Base-by-base conservation (phyloP, 169 alveolate genomes). In the Eimeria zaria region DNA sequence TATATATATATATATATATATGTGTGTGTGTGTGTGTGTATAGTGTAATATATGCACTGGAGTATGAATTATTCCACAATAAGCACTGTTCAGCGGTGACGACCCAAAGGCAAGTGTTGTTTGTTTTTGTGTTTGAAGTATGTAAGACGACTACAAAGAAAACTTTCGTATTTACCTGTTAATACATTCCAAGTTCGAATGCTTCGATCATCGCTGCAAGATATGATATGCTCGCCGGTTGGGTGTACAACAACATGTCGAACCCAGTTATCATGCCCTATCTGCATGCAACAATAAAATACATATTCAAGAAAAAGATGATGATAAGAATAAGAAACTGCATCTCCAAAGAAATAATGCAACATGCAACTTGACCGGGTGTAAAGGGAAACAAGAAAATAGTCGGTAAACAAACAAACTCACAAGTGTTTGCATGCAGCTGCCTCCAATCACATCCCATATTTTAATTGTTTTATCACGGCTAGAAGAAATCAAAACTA, bases 221-320 rank as follows among this genome's bases (percentile, higher is more conserved):
- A 88, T 14, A 88, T 69, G 27, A 88, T 48, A 48, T 88, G 85
- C 83, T 88, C 46, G 30, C 95, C 95, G 8, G 95, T 88, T 4
- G 95, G 95, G 33, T 88, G 95, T 46, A 88, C 95, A 30, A 73
- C 83, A 36, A 88, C 85, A 30, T 88, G 95, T 2, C 95, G 95
- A 16, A 88, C 95, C 95, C 95, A 88, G 30, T 88, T 88, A n/a
- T 88, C 95, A 48, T 88, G 95, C 27, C 95, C 95, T 46, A 55
- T 30, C 95, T 88, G 58, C 36, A 60, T 53, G 58, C 55, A 36
- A 46, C 55, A 74, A n/a, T n/a, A n/a, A n/a, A n/a, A n/a, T n/a
- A n/a, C n/a, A n/a, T n/a, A n/a, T n/a, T n/a, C n/a, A n/a, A 39
- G 80, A 60, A 76, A 46, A 76, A 39, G 5, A 51, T 18, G n/a